phyloP scores from a whole-genome alignment of 2,329 filamentous ascomycete species.

The Cryphonectria japonica region DNA sequence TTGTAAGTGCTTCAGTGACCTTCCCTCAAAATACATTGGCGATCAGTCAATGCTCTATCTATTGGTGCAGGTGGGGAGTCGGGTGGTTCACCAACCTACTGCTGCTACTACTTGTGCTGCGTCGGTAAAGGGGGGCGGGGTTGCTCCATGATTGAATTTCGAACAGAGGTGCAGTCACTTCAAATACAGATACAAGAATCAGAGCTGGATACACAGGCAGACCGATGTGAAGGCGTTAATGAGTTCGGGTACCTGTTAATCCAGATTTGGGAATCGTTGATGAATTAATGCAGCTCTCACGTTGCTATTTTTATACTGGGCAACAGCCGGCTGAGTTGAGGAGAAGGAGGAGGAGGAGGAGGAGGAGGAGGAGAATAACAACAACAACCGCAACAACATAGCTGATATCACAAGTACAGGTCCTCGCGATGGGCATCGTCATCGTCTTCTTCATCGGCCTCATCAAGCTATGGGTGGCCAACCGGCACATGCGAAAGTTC shows the following conservation, averaged over 20 bases:
- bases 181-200: no score
- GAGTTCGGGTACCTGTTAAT: neutral
- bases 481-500: slow-evolving; percentile 58
- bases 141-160: neutral
- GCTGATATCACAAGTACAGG: slow-evolving; percentile 48
- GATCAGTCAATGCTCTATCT: neutral
- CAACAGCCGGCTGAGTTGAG: neutral
- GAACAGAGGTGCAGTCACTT: neutral
- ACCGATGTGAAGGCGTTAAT: neutral
- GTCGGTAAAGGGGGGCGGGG: no score
- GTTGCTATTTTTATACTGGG: neutral
- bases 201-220: no score
- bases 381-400: neutral
- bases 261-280: neutral
- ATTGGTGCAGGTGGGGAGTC: neutral
- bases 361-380: no score
- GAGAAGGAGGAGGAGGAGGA: neutral
- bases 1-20: slow-evolving; percentile 61
- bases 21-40: neutral
- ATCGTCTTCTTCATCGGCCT: slow-evolving; percentile 71
- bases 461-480: slow-evolving; percentile 67
- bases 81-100: neutral
- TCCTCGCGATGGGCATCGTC: slow-evolving; percentile 72
- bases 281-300: no score
- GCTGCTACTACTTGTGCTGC: neutral